Evolutionary conservation across 2,329 filamentous ascomycete species (phyloP).

Genomic region (Teratosphaeriaceae sp.): DNA sequence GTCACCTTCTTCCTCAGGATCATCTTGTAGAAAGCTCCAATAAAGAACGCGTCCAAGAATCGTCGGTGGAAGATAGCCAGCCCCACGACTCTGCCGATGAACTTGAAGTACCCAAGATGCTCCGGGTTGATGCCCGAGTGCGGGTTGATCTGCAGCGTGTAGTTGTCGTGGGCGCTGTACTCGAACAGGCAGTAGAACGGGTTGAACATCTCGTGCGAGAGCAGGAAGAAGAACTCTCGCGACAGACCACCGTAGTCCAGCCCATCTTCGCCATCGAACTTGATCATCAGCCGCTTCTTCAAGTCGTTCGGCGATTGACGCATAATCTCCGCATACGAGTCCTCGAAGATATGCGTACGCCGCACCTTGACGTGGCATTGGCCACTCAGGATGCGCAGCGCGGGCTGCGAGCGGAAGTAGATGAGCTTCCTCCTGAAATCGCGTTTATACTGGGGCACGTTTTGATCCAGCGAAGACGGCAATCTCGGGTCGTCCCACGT

Average conservation of each 20-base stretch:
- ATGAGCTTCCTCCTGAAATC: slow-evolving; percentile 97
- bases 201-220: slow-evolving; percentile 99
- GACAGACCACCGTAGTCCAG: slow-evolving; percentile 97
- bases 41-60: slow-evolving; percentile 98
- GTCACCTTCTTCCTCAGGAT: slow-evolving; percentile 87
- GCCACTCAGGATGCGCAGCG: slow-evolving; percentile 87
- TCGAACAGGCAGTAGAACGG: slow-evolving; percentile 99
- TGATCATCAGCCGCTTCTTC: slow-evolving; percentile 99
- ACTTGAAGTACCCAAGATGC: slow-evolving; percentile 99
- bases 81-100: slow-evolving; percentile 95
- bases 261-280: slow-evolving; percentile 97
- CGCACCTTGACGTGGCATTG: slow-evolving; percentile 98
- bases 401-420: slow-evolving; percentile 97
- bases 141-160: slow-evolving; percentile 98
- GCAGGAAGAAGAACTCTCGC: slow-evolving; percentile 97
- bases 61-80: slow-evolving; percentile 96
- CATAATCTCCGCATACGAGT: slow-evolving; percentile 98
- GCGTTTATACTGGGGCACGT: slow-evolving; percentile 98
- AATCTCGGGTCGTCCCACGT: slow-evolving; percentile 97
- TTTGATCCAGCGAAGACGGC: slow-evolving; percentile 93
- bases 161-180: slow-evolving; percentile 99
- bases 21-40: slow-evolving; percentile 99
- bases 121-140: slow-evolving; percentile 99
- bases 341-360: slow-evolving; percentile 95
- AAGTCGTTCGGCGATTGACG: slow-evolving; percentile 89